phyloP scores from a whole-genome alignment of 2,329 filamentous ascomycete species.

The Venturiaceae sp. region DNA sequence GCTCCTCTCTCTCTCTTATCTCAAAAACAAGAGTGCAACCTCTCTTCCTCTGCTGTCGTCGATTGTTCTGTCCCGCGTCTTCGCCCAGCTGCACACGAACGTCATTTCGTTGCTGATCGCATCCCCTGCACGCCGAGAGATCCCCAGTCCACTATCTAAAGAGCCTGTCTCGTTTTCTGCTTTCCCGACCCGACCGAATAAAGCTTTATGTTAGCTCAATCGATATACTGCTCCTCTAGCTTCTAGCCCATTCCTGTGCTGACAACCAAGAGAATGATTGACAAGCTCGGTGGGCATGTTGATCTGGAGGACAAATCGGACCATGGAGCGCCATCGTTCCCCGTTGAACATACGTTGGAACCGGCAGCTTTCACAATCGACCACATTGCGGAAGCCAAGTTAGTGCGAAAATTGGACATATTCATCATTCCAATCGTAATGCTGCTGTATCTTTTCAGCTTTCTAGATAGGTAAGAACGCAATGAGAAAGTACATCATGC shows the following conservation, averaged over 20 bases:
- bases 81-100: not conserved
- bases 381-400: conserved; percentile 37
- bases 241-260: too few relatives aligned
- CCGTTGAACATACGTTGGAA: not conserved
- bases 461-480: conserved; percentile 50
- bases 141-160: not conserved
- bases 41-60: too few relatives aligned
- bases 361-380: conserved; percentile 16
- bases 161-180: not conserved
- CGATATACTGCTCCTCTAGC: too few relatives aligned
- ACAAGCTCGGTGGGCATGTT: not conserved
- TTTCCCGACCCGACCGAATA: too few relatives aligned
- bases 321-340: not conserved
- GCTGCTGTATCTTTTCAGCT: conserved; percentile 64
- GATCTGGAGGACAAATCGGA: not conserved
- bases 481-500: conserved; percentile 18
- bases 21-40: too few relatives aligned
- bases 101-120: not conserved
- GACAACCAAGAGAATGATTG: not conserved
- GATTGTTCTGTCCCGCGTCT: not conserved
- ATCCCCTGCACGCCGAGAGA: too few relatives aligned
- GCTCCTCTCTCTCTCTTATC: too few relatives aligned
- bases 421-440: conserved; percentile 58
- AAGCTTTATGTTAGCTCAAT: too few relatives aligned
- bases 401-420: conserved; percentile 56